Conservation (phyloP, 768 basidiomycete genomes). For the Pisolithus microcarpus region DNA sequence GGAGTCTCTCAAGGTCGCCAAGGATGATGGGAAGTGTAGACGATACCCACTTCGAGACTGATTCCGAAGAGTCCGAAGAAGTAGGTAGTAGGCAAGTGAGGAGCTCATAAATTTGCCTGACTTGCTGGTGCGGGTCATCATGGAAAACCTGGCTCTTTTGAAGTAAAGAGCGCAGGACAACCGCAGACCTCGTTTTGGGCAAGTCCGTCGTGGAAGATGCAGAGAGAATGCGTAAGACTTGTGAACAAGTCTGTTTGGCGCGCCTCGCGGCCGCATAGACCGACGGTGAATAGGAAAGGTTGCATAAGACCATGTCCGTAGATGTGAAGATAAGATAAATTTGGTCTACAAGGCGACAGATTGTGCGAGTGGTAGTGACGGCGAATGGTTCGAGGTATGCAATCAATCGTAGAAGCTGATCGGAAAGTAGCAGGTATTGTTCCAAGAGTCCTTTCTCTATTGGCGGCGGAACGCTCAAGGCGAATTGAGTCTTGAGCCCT, state of each 20-base stretch:
- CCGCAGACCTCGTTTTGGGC: constrained; percentile 36
- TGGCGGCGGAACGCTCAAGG: constrained; percentile 29
- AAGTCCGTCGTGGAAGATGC: constrained; percentile 23
- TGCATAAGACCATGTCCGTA: constrained; percentile 38
- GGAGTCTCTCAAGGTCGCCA: constrained; percentile 47
- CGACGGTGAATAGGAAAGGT: constrained; percentile 28
- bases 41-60: constrained; percentile 41
- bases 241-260: constrained; percentile 46
- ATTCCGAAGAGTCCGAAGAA: constrained; percentile 18
- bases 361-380: constrained; percentile 43
- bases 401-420: constrained; percentile 50
- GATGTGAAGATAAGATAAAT: constrained; percentile 52
- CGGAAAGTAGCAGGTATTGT: constrained; percentile 47
- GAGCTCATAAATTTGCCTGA: constrained; percentile 49
- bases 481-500: constrained; percentile 51
- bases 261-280: constrained; percentile 24
- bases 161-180: constrained; percentile 53
- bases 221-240: constrained; percentile 37
- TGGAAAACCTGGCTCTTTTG: constrained; percentile 35
- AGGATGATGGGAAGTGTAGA: constrained; percentile 52
- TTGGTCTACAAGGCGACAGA: constrained; percentile 37
- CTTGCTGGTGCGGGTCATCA: constrained; percentile 51
- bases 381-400: constrained; percentile 39
- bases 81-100: constrained; percentile 51
- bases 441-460: constrained; percentile 39